Conservation (phyloP, 768 basidiomycete species). For the Kwoniella europaea region DNA sequence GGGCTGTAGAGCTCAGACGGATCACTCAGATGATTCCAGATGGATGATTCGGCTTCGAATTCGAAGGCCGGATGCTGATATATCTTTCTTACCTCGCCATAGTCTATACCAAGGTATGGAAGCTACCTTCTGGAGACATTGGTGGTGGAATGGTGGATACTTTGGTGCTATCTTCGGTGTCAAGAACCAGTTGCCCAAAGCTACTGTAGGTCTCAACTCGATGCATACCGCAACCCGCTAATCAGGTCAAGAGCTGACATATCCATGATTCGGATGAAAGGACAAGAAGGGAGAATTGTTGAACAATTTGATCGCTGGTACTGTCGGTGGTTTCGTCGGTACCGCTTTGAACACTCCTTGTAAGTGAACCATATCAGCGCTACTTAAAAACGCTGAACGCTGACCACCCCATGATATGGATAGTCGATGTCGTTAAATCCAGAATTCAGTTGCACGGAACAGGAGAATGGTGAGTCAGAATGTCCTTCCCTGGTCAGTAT, state of each 20-base stretch:
- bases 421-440: constrained; percentile 87
- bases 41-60: not conserved
- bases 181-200: constrained; percentile 75
- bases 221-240: too few species aligned
- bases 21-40: not conserved
- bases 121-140: constrained; percentile 86
- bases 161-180: constrained; percentile 87
- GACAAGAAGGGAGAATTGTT: constrained; percentile 71
- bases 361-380: constrained; percentile 49
- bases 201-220: constrained; percentile 67
- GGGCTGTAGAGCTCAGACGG: not conserved
- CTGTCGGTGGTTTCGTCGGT: constrained; percentile 77
- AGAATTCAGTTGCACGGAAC: constrained; percentile 72
- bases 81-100: not conserved
- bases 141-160: constrained; percentile 75
- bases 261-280: constrained; percentile 56
- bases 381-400: not conserved
- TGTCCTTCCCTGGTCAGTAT: constrained; percentile 40
- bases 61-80: constrained; percentile 12
- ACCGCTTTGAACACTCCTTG: constrained; percentile 88
- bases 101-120: constrained; percentile 90
- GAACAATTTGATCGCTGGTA: constrained; percentile 92
- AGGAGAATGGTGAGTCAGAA: constrained; percentile 44
- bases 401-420: not conserved
- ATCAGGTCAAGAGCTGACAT: constrained; percentile 1